Conservation (phyloP, 805 yeast genomes). For the Kuraishia piskuri region DNA sequence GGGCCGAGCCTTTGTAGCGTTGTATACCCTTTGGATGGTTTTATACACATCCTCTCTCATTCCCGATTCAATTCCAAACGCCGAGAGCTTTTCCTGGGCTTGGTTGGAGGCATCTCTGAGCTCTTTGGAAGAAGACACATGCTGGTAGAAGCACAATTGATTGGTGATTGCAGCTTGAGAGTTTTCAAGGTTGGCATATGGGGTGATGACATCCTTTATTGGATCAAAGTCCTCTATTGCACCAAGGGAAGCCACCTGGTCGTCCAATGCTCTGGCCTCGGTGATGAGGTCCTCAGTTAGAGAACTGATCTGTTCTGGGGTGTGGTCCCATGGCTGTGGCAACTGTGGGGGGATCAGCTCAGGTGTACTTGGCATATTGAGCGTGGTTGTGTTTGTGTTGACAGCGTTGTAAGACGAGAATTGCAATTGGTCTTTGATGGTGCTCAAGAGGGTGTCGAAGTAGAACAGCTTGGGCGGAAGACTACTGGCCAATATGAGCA, state of each 20-base stretch:
- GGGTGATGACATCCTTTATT: slow-evolving; percentile 46
- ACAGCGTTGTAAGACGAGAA: not conserved
- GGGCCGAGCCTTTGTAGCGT: slow-evolving; percentile 6
- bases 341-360: slow-evolving; percentile 5
- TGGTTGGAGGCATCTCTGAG: slow-evolving; percentile 63
- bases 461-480: not conserved
- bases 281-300: slow-evolving; percentile 36
- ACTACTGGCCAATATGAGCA: not conserved
- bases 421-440: not conserved
- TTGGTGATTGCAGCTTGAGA: slow-evolving; percentile 32
- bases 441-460: not conserved
- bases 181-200: slow-evolving; percentile 45
- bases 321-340: slow-evolving; percentile 46
- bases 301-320: slow-evolving; percentile 38
- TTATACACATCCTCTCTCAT: slow-evolving; percentile 59
- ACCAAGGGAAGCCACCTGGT: slow-evolving; percentile 35
- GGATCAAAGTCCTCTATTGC: slow-evolving; percentile 33
- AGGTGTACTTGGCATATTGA: not conserved
- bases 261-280: slow-evolving; percentile 37
- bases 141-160: slow-evolving; percentile 60
- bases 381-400: not conserved
- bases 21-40: slow-evolving; percentile 45
- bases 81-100: slow-evolving; percentile 50
- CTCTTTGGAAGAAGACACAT: slow-evolving; percentile 57
- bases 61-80: slow-evolving; percentile 53